Evolutionary conservation across 208 protist species (phyloP).

Genomic region (Blastocrithidia nonstop): DNA sequence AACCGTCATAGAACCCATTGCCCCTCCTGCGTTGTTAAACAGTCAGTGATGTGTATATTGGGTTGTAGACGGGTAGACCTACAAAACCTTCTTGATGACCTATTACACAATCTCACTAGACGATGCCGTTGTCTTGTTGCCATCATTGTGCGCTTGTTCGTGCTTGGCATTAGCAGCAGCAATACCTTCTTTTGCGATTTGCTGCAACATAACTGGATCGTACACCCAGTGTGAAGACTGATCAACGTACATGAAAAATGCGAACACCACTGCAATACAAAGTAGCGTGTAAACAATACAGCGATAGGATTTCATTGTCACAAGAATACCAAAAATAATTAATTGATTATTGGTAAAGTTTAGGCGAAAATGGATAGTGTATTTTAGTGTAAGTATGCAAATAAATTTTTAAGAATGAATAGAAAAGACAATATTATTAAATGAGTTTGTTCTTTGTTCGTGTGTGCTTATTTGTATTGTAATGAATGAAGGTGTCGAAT

Average conservation of each 20-base stretch:
- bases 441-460: no score
- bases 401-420: no score
- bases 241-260: constrained; percentile 33
- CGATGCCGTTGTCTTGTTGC: constrained; percentile 6
- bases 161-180: constrained; percentile 23
- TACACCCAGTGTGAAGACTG: constrained; percentile 56
- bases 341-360: no score
- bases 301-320: no score
- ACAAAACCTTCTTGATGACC: constrained; percentile 40
- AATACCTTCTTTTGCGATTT: constrained; percentile 52
- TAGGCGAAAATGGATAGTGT: no score
- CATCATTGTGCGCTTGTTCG: constrained; percentile 6
- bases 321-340: no score
- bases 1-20: constrained; percentile 85
- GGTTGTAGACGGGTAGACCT: constrained; percentile 56
- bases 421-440: no score
- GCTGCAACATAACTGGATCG: constrained; percentile 53
- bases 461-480: no score
- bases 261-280: constrained; percentile 15
- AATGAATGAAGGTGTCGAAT: no score
- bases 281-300: constrained; percentile 14
- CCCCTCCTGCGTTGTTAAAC: constrained; percentile 84
- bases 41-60: constrained; percentile 51
- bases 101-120: constrained; percentile 31
- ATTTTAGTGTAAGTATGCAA: no score